Conservation (phyloP, 495 filamentous ascomycete species). For the Xylaria castorea region DNA sequence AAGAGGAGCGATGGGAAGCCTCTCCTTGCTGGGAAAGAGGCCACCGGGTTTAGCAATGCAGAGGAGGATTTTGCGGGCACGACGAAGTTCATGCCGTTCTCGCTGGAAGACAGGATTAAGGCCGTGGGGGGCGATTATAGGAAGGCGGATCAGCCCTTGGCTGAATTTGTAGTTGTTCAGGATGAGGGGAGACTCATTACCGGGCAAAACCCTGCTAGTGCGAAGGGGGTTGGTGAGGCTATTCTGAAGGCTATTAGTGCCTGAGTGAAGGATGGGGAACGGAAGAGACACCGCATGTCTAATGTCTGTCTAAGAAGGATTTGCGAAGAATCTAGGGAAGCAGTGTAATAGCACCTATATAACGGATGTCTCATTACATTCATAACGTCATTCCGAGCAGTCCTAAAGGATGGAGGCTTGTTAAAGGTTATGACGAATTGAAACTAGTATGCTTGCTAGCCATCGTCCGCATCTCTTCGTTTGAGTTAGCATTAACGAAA, state of each 20-base stretch:
- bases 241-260: constrained; percentile 44
- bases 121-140: constrained; percentile 59
- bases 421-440: background rate
- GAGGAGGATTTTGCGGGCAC: constrained; percentile 67
- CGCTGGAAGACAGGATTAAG: constrained; percentile 65
- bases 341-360: background rate
- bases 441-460: background rate
- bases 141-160: constrained; percentile 66
- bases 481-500: background rate
- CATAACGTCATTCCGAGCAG: background rate
- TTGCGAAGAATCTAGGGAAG: background rate
- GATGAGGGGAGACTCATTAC: constrained; percentile 67
- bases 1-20: constrained; percentile 54
- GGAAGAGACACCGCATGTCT: background rate
- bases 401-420: background rate
- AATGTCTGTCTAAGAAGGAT: background rate
- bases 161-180: constrained; percentile 64
- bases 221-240: constrained; percentile 63
- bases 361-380: constrained; percentile 4
- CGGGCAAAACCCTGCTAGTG: constrained; percentile 77
- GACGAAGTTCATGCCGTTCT: constrained; percentile 64
- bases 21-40: constrained; percentile 60
- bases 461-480: background rate
- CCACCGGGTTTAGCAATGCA: constrained; percentile 72
- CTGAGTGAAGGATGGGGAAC: background rate